Evolutionary conservation across 306 rosid species (phyloP), one percentile per base, ranked within the genome.

Genomic region (Nissolia schottii): DNA sequence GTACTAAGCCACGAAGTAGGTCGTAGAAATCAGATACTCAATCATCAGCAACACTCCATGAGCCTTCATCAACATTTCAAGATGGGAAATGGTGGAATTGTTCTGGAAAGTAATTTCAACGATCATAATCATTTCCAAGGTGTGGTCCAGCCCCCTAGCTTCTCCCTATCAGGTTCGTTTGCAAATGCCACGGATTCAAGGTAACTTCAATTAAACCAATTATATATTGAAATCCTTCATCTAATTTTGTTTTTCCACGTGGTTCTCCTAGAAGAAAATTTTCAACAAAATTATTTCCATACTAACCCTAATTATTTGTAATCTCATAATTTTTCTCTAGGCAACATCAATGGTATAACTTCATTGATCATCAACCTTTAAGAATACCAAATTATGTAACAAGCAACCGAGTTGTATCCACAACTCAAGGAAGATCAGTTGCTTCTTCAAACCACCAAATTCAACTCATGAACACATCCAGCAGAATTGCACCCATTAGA

Each of bases 21-120:
- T 58, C 64, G 51, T 46, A 48, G 56, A 5, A 25, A 67, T 35
- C 58, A 25, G 22, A 23, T 69, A 31, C 31, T 22, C 1, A n/a
- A n/a, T n/a, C n/a, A n/a, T n/a, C n/a, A n/a, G n/a, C 66, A 79
- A 49, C 79, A 65, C 3, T 24, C 70, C 12, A 29, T 58, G 31
- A 71, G 50, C 16, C 35, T 70, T 53, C 78, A 49, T 16, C 86
- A 55, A 18, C 80, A 81, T 12, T 68, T 74, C 34, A 85, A 54
- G 71, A 78, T 78, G 79, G 86, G 69, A 35, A 78, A 81, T 51
- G 83, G 82, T 28, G 85, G 83, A 53, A 84, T 78, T 48, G 22
- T 83, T 71, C 77, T 83, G 10, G 34, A 74, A 25, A 71, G 60
- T 51, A 57, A 34, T 59, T 64, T n/a, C 77, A 67, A 82, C 16